phyloP scores from a whole-genome alignment of 1,284 basidiomycete genomes.

The Ustilago shanxiensis region DNA sequence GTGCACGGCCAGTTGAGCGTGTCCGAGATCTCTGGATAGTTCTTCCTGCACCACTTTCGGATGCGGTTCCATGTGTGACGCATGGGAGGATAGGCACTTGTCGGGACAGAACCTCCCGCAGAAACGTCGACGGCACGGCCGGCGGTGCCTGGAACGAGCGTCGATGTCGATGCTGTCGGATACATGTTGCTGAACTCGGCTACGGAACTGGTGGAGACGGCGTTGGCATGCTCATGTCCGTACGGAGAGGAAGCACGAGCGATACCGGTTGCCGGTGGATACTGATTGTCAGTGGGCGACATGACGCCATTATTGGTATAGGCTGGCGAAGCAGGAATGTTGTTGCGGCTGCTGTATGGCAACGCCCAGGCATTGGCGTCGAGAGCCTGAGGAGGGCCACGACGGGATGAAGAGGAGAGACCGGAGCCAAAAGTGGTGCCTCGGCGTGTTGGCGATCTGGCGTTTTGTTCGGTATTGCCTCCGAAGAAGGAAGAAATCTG shows the following conservation, averaged over 20 bases:
- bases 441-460: slow-evolving; percentile 20
- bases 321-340: slow-evolving; percentile 42
- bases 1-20: slow-evolving; percentile 68
- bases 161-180: slow-evolving; percentile 52
- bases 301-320: slow-evolving; percentile 19
- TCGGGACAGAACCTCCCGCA: slow-evolving; percentile 52
- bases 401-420: slow-evolving; percentile 47
- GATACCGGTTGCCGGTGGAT: slow-evolving; percentile 43
- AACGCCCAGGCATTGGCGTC: slow-evolving; percentile 55
- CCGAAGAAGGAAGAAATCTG: slow-evolving; percentile 64
- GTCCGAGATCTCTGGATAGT: slow-evolving; percentile 66
- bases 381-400: slow-evolving; percentile 46
- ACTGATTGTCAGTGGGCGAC: slow-evolving; percentile 31
- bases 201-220: slow-evolving; percentile 49
- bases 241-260: slow-evolving; percentile 35
- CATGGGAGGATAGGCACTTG: slow-evolving; percentile 62
- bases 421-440: slow-evolving; percentile 44
- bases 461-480: slow-evolving; percentile 15
- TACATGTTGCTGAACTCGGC: slow-evolving; percentile 62
- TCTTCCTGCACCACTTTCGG: slow-evolving; percentile 57
- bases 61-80: slow-evolving; percentile 67
- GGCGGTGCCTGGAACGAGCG: slow-evolving; percentile 36
- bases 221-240: slow-evolving; percentile 24
- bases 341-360: slow-evolving; percentile 51
- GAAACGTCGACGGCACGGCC: slow-evolving; percentile 29